Conservation (phyloP, 148 eudicot genomes). For the Chenopodium berlandieri region DNA sequence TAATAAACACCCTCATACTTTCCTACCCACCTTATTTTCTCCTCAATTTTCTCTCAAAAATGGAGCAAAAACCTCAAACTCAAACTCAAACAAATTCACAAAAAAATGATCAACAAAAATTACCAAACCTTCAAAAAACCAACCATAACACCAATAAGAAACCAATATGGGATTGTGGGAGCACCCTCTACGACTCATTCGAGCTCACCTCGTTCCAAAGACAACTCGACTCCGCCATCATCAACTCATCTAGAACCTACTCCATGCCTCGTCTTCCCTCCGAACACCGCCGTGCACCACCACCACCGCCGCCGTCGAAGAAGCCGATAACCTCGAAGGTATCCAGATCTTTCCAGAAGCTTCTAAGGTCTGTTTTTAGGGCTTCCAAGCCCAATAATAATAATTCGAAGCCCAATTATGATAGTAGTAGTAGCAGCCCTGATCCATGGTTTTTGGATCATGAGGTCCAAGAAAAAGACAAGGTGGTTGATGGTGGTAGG, state of each 20-base stretch:
- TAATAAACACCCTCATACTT: not conserved
- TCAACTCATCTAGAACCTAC: slow-evolving; percentile 46
- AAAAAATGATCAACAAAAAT: slow-evolving; percentile 9
- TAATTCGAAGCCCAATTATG: not conserved
- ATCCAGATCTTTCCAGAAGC: slow-evolving; percentile 59
- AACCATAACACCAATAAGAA: not conserved
- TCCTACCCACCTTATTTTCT: not conserved
- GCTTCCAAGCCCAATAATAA: not conserved
- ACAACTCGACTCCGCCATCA: slow-evolving; percentile 71
- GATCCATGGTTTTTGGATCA: slow-evolving; percentile 27
- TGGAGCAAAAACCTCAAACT: slow-evolving; percentile 21
- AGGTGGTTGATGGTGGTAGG: slow-evolving; percentile 19
- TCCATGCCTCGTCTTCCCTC: slow-evolving; percentile 87
- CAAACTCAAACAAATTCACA: not conserved
- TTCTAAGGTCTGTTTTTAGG: slow-evolving; percentile 60
- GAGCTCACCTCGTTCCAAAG: slow-evolving; percentile 64
- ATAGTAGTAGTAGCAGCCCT: slow-evolving; percentile 12
- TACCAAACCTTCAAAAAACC: not conserved
- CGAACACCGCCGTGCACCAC: slow-evolving; percentile 22
- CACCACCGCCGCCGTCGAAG: slow-evolving; percentile 32
- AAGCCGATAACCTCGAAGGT: slow-evolving; percentile 35
- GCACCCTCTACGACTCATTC: slow-evolving; percentile 84
- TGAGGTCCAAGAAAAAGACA: not conserved
- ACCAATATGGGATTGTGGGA: slow-evolving; percentile 73
- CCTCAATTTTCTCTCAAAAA: not conserved